Evolutionary conservation across 1,139 yeast species (phyloP).

Genomic region (Lodderomyces orthopsilosis): DNA sequence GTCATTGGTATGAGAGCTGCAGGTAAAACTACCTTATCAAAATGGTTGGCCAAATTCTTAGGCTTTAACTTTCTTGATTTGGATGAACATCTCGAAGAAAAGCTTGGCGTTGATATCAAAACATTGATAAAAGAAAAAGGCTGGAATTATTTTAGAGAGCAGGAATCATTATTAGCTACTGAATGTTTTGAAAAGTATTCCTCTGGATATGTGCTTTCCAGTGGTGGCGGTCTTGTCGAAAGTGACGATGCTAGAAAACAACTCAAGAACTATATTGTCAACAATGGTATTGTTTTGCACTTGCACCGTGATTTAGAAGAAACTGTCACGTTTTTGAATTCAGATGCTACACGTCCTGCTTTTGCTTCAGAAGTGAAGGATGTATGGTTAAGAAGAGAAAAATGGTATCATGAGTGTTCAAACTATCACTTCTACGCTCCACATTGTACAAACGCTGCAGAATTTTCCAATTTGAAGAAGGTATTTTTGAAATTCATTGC

Average conservation of each 20-base stretch:
- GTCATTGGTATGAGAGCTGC: constrained; percentile 98
- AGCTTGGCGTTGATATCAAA: constrained; percentile 56
- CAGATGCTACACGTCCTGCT: constrained; percentile 87
- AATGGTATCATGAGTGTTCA: constrained; percentile 78
- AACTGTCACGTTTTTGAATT: constrained; percentile 67
- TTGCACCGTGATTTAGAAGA: constrained; percentile 84
- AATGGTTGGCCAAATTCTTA: constrained; percentile 70
- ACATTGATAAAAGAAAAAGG: constrained; percentile 66
- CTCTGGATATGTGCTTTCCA: constrained; percentile 70
- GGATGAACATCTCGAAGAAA: constrained; percentile 67
- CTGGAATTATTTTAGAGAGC: constrained; percentile 81
- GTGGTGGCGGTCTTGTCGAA: constrained; percentile 98
- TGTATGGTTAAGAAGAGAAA: constrained; percentile 83
- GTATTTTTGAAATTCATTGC: constrained; percentile 59
- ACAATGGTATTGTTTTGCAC: constrained; percentile 80
- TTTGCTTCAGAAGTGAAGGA: constrained; percentile 72
- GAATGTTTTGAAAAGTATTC: constrained; percentile 48
- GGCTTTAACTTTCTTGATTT: constrained; percentile 77
- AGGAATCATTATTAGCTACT: constrained; percentile 61
- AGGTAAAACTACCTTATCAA: constrained; percentile 86
- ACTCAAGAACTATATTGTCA: constrained; percentile 51
- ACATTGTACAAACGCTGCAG: constrained; percentile 57
- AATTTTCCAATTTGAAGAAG: constrained; percentile 55
- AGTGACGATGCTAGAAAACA: constrained; percentile 60
- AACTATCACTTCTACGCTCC: constrained; percentile 77